These are phyloP conservation scores for Neurospora africana DNA, from an alignment of 495 filamentous ascomycete species.

Conservation along the genomic window DNA sequence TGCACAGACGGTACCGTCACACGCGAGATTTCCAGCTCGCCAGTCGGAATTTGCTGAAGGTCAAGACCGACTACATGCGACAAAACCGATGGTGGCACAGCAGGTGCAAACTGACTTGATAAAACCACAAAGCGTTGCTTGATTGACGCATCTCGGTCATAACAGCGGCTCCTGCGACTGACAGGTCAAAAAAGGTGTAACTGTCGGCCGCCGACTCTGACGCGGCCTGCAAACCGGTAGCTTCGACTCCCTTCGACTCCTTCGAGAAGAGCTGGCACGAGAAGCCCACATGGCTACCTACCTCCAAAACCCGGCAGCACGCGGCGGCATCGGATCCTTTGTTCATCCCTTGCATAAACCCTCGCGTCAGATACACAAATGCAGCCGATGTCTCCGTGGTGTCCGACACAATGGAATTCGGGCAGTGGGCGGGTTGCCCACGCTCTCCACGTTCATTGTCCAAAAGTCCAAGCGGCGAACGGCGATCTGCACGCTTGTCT, in stretches of 20 bases:
- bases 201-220: not conserved
- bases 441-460: not conserved
- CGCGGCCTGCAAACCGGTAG: not conserved
- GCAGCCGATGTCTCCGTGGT: not conserved
- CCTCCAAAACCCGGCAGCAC: not conserved
- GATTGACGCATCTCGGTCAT: not conserved
- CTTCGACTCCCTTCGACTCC: not conserved
- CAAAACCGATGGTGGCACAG: not conserved
- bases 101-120: not conserved
- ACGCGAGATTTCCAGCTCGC: not conserved
- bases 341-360: not conserved
- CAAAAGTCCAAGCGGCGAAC: not conserved
- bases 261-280: not conserved
- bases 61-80: not conserved
- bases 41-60: not conserved
- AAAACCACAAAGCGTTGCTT: not conserved
- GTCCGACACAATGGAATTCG: not conserved
- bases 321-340: not conserved
- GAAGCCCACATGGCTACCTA: not conserved
- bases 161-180: not conserved
- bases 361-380: not conserved
- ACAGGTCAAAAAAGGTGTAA: not conserved
- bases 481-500: not conserved
- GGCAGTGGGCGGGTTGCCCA: not conserved
- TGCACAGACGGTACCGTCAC: not conserved